Base-by-base conservation (phyloP, 78 protist genomes). In the Dictyostelium brefeldianum region DNA sequence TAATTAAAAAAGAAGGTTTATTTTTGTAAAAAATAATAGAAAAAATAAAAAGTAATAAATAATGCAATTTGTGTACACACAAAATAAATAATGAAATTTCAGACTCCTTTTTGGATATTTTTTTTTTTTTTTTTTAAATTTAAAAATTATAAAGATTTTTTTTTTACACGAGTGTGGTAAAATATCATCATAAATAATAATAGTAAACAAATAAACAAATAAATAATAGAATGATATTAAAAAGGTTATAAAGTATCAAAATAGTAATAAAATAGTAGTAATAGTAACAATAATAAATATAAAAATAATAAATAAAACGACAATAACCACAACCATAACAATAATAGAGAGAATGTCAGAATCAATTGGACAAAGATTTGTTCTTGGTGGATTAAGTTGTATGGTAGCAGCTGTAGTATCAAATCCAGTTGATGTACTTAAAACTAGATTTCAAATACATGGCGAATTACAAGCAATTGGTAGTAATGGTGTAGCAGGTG, bases 401-500 rank as follows among this genome's bases (percentile, higher is more conserved):
- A 62, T 62, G 75, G 75, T 48, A n/a, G 87, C 73, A 25, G 87
- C 73, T 20, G 27, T 17, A 9, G 90, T 59, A 0, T 75, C 93
- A 7, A 87, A 87, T 43, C 96, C 96, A 17, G 89, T 94, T 9
- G 96, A 94, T 79, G 89, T 84, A 2, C 50, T 81, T 14, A 94
- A 94, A 43, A 87, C 92, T 10, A 74, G 96, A 80, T 48, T 94
- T 36, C 96, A 94, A 29, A 29, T 94, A 36, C 93, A 83, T 46
- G 96, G 96, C 22, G 96, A 94, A 46, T 54, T 73, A 65, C 15
- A 65, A 27, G 12, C 70, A 48, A 87, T 43, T 1, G 43, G 51
- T 47, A 50, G 47, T 43, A 73, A 43, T 12, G n/a, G 46, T 29
- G 2, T 64, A n/a, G n/a, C n/a, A n/a, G n/a, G n/a, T 46, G 56